These are phyloP conservation scores for Eutrema heterophyllum DNA, from an alignment of 345 rosid genomes.

Conservation along the genomic window DNA sequence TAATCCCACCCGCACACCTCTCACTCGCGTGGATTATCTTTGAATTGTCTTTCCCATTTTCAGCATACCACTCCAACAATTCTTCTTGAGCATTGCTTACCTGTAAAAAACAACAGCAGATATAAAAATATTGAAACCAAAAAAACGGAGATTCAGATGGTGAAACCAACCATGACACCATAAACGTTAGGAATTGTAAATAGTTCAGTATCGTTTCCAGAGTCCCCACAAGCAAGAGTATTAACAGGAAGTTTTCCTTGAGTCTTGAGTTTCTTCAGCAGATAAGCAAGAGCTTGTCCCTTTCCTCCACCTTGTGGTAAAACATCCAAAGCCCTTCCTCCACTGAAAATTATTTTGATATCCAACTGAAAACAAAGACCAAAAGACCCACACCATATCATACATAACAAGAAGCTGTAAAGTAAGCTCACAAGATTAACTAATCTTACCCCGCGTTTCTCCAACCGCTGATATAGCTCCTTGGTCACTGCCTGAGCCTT, in stretches of 20 bases:
- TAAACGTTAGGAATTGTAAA: constrained; percentile 78
- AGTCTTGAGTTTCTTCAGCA: constrained; percentile 58
- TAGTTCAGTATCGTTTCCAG: constrained; percentile 95
- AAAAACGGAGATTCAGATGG: background rate
- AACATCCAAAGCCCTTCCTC: constrained; percentile 88
- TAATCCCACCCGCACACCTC: constrained; percentile 85
- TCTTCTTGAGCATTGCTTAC: constrained; percentile 97
- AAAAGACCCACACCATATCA: background rate
- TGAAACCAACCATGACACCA: constrained; percentile 80
- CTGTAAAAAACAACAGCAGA: constrained; percentile 30
- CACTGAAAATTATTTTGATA: constrained; percentile 85
- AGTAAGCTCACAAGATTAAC: background rate
- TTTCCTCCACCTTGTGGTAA: constrained; percentile 92
- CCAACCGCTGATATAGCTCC: constrained; percentile 50
- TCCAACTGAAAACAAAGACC: constrained; percentile 50
- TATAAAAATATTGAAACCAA: background rate
- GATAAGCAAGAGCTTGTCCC: constrained; percentile 95
- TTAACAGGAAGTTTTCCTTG: constrained; percentile 64
- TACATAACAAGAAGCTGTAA: background rate
- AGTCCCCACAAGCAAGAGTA: constrained; percentile 95
- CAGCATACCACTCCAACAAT: constrained; percentile 78
- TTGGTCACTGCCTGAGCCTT: constrained; percentile 62
- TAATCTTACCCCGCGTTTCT: constrained; percentile 58
- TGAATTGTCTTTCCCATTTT: constrained; percentile 69
- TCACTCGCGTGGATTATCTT: constrained; percentile 72